Evolutionary conservation across 148 eudicot species (phyloP), one percentile per base, ranked within the genome.

Genomic region (Chenopodium formosanum): DNA sequence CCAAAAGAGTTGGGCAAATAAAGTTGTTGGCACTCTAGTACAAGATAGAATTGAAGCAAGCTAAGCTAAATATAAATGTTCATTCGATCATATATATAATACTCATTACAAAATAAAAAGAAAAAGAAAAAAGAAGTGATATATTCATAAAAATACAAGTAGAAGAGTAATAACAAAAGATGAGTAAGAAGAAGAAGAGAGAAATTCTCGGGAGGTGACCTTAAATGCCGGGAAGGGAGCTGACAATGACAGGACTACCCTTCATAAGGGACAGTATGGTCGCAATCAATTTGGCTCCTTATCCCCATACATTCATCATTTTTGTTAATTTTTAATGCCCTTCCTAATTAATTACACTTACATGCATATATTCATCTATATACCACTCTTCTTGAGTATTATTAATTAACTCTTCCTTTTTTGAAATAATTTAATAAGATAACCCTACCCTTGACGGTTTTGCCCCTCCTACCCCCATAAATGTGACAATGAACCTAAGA

Each of bases 191-290:
- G 78, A 40, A 6, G 44, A 40, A 4, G 44, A 40, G 87, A 85
- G 87, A 82, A 85, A 85, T 85, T 82, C 76, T 74, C 87, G 87
- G 87, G 87, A 85, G 87, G 85, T 85, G 87, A 82, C 88, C 90
- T 85, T 88, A 89, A 91, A 89, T 86, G 93, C 88, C 87, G 89
- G 88, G 86, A 83, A 82, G 86, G 73, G 84, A 78, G 84, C 85
- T 85, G 90, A 86, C 85, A 91, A 79, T 22, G 90, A 89, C 88
- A 87, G 83, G 88, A 87, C 88, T 86, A 71, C 68, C 79, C 78
- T 79, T 81, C 56, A 50, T 76, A 82, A 77, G 81, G 81, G 86
- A 79, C 83, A 78, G 81, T 89, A 76, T 83, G 85, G 88, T 90
- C 90, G 71, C 81, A 79, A 76, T 89, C 86, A 64, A 69, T 46